A percentile compares a stretch with the other conserved stretches of the same genome.
Evolutionary conservation across 768 basidiomycete genomes (phyloP).

Genomic region (Collybia sp.): DNA sequence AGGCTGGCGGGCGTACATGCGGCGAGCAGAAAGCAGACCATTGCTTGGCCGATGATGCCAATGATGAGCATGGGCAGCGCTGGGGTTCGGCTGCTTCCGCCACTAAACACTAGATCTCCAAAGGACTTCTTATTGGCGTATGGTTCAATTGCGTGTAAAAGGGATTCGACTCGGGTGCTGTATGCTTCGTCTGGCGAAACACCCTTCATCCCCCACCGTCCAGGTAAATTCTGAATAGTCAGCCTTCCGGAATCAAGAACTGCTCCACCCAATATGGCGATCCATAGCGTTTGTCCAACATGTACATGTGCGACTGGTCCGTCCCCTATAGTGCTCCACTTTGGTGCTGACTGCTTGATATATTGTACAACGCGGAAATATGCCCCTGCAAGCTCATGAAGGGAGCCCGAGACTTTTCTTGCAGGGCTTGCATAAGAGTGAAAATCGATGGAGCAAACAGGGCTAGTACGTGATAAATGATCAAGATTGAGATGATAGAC

Average conservation of each 20-base stretch:
- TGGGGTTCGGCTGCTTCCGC: slow-evolving; percentile 11
- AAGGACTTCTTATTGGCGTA: slow-evolving; percentile 12
- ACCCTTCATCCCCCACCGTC: slow-evolving; percentile 11
- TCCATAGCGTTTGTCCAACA: slow-evolving; percentile 20
- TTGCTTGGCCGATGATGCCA: slow-evolving; percentile 16
- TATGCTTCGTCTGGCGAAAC: slow-evolving; percentile 16
- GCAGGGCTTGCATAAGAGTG: slow-evolving; percentile 18
- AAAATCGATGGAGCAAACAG: slow-evolving; percentile 20
- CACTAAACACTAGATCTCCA: slow-evolving; percentile 12
- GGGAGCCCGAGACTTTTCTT: slow-evolving; percentile 17
- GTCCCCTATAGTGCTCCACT: not conserved
- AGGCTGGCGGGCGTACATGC: slow-evolving; percentile 19
- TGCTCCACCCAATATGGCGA: slow-evolving; percentile 17
- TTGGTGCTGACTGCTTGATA: slow-evolving; percentile 8
- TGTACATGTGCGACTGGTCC: slow-evolving; percentile 8
- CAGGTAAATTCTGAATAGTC: slow-evolving; percentile 21
- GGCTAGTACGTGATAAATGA: slow-evolving; percentile 9
- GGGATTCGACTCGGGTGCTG: slow-evolving; percentile 11
- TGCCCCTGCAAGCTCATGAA: slow-evolving; percentile 15
- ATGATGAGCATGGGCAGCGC: slow-evolving; percentile 17
- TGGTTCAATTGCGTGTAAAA: slow-evolving; percentile 12
- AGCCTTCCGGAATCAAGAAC: slow-evolving; percentile 16
- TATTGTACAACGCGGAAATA: slow-evolving; percentile 19
- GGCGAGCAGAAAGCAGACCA: slow-evolving; percentile 20
- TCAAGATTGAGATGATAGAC: slow-evolving; percentile 14